Percentiles rank a stretch among this genome's conserved stretches.
phyloP scores from a whole-genome alignment of 2,329 filamentous ascomycete genomes.

The Endothia cerciana region DNA sequence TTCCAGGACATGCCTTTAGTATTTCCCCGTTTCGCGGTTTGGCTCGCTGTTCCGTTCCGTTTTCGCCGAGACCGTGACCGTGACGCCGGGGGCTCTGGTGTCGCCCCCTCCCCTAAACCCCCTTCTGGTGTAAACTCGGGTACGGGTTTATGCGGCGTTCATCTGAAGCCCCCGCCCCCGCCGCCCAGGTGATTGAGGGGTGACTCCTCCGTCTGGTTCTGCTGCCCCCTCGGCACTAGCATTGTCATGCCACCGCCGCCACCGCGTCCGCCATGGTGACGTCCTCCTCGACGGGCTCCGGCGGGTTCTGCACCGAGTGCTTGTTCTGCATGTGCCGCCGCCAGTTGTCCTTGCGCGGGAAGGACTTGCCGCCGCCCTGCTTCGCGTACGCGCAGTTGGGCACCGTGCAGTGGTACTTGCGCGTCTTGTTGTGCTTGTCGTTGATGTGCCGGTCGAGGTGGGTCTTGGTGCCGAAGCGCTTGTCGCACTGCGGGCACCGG shows the following conservation, averaged over 20 bases:
- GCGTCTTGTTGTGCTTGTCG: conserved; percentile 63
- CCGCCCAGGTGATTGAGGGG: too few species aligned
- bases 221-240: too few species aligned
- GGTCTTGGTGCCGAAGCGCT: conserved; percentile 64
- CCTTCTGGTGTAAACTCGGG: too few species aligned
- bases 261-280: conserved; percentile 33
- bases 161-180: too few species aligned
- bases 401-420: conserved; percentile 62
- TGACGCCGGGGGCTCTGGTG: neutral
- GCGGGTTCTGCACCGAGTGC: conserved; percentile 51
- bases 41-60: neutral
- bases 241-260: too few species aligned
- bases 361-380: conserved; percentile 56
- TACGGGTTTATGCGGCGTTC: too few species aligned
- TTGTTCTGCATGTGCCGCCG: conserved; percentile 65
- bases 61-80: neutral
- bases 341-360: conserved; percentile 67
- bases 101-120: neutral
- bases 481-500: conserved; percentile 52
- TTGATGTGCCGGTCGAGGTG: conserved; percentile 66
- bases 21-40: too few species aligned
- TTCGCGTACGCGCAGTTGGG: conserved; percentile 60
- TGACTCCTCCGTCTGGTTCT: too few species aligned
- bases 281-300: conserved; percentile 47
- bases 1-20: neutral